Conservation (phyloP, 306 rosid species). For the Lathyrus tuberosus region DNA sequence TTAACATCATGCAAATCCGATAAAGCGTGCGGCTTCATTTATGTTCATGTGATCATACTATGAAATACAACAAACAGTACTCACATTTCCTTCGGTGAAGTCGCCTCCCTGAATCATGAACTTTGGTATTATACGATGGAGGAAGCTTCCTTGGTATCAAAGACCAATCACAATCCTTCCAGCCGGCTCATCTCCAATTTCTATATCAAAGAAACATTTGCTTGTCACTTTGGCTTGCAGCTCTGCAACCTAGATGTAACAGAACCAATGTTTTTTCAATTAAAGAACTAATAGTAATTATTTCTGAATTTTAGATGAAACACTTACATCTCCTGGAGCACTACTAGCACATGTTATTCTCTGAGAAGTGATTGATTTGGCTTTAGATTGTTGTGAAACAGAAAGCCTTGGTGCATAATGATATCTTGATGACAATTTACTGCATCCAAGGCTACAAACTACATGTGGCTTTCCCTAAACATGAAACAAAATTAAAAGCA, state of each 20-base stretch:
- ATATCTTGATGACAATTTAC: too few species aligned
- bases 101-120: slow-evolving; percentile 98
- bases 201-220: slow-evolving; percentile 71
- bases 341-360: too few species aligned
- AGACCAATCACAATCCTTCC: slow-evolving; percentile 79
- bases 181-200: slow-evolving; percentile 61
- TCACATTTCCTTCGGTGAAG: slow-evolving; percentile 84
- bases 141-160: slow-evolving; percentile 76
- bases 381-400: too few species aligned
- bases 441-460: too few species aligned
- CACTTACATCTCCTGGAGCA: too few species aligned
- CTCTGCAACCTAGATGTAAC: slow-evolving; percentile 54
- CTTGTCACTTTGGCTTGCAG: slow-evolving; percentile 75
- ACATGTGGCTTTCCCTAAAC: too few species aligned
- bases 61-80: slow-evolving; percentile 25
- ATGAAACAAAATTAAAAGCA: too few species aligned
- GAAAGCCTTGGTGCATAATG: too few species aligned
- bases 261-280: too few species aligned
- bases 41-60: slow-evolving; percentile 5
- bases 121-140: slow-evolving; percentile 81
- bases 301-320: slow-evolving; percentile 8
- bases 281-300: not conserved
- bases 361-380: too few species aligned
- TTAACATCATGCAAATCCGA: slow-evolving; percentile 11
- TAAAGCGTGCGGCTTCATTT: not conserved